Evolutionary conservation across 1,284 basidiomycete species (phyloP), one percentile per base, ranked within the genome.

Genomic region (Pseudozyma flocculosa): DNA sequence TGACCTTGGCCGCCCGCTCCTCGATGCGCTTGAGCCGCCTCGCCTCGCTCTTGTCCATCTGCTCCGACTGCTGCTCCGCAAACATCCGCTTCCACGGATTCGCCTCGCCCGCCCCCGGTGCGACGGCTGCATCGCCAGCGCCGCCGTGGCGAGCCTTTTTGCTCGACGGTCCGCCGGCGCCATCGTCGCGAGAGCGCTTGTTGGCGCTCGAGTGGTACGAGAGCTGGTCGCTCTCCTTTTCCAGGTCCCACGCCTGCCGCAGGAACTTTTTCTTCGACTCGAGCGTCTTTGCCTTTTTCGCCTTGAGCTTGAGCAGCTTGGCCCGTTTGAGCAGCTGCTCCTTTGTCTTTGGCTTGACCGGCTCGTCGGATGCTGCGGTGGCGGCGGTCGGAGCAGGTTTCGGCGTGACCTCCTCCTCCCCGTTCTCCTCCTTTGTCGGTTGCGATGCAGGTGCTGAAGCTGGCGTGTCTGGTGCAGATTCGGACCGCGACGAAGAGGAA

Each of bases 11-110:
- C 10, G 82, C 74, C 41, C 86, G 84, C 48, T 87, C 85, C 7
- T 84, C 78, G 45, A 85, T 84, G 26, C 92, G 85, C 64, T 85
- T 83, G 47, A 86, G 73, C 15, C 90, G 74, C 89, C 89, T 3
- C 85, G 84, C 40, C 78, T 79, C 50, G 75, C 76, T 38, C 73
- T 67, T 57, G 78, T 78, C 68, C 66, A 76, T 63, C 37, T 62
- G 24, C 17, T 62, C 50, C 19, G 62, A 49, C 4, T 59, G 56
- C 32, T 47, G 39, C 26, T 56, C 59, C 54, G 57, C 48, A 23
- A 50, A 48, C 53, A 54, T 54, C 4, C 4, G 21, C 34, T 53
- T 63, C 47, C 49, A 48, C 9, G 45, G 53, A 22, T 50, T 49
- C 18, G 41, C 23, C 24, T 44, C 30, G 15, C 14, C 37, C 14